These are phyloP conservation scores for Marchantia polymorpha DNA, from an alignment of 225 moss, liverwort and hornwort genomes.

Conservation along the genomic window DNA sequence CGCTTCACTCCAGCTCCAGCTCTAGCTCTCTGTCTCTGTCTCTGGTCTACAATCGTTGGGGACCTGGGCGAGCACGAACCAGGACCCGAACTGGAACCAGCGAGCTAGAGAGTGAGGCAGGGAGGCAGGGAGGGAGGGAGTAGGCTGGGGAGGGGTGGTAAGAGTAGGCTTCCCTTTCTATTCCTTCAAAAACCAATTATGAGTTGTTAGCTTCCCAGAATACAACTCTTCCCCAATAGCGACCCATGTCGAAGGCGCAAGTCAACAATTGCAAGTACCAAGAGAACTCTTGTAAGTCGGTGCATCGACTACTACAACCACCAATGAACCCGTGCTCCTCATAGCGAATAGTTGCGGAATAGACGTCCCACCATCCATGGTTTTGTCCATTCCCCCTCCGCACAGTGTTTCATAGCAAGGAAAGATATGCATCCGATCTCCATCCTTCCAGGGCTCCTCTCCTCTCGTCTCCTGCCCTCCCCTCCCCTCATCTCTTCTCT, in stretches of 20 bases:
- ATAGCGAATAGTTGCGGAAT: slow-evolving; percentile 10
- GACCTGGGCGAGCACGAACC: no score
- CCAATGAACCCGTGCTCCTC: background rate
- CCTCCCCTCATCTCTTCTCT: no score
- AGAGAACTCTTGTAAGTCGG: slow-evolving; percentile 2
- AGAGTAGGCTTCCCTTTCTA: background rate
- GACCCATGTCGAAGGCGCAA: background rate
- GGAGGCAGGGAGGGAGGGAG: no score
- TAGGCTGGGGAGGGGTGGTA: no score
- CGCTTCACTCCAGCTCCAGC: background rate
- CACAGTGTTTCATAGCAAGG: background rate
- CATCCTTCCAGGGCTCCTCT: background rate
- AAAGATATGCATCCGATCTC: background rate
- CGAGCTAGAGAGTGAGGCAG: no score
- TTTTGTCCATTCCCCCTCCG: background rate
- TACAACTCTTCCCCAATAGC: background rate
- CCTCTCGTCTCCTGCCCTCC: no score
- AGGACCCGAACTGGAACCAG: no score
- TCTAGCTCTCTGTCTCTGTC: background rate
- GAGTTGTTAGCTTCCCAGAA: slow-evolving; percentile 3
- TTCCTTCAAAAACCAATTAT: background rate
- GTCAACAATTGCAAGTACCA: slow-evolving; percentile 14
- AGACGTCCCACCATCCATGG: slow-evolving; percentile 8
- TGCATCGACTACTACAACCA: slow-evolving; percentile 12
- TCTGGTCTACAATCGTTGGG: background rate